Evolutionary conservation across 192 early-diverging fungal genomes (phyloP).

Genomic region (Backusella circina): DNA sequence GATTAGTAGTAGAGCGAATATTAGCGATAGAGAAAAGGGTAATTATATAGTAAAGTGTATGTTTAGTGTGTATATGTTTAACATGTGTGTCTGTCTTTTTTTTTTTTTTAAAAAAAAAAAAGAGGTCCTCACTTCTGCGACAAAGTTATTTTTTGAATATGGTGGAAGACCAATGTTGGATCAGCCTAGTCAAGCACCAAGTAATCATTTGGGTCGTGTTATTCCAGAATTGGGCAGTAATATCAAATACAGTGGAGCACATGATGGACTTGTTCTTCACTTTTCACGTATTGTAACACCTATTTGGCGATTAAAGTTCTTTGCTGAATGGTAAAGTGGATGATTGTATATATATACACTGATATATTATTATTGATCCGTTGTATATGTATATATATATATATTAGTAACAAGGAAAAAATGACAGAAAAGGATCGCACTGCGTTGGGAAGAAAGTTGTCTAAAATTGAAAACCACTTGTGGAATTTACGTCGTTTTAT

Average conservation of each 20-base stretch:
- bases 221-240: conserved; percentile 21
- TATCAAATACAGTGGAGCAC: conserved; percentile 60
- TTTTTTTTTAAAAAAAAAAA: too few species aligned
- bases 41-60: too few species aligned
- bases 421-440: background rate
- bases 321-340: conserved; percentile 11
- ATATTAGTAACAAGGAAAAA: background rate
- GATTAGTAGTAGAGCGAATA: background rate
- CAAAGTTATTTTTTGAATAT: conserved; percentile 9
- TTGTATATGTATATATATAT: too few species aligned
- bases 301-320: conserved; percentile 61
- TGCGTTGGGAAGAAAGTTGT: background rate
- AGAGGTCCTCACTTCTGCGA: background rate
- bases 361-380: too few species aligned
- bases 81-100: background rate
- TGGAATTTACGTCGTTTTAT: conserved; percentile 16
- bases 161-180: conserved; percentile 12
- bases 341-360: too few species aligned
- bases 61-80: background rate
- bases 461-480: conserved; percentile 2
- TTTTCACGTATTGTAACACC: conserved; percentile 69
- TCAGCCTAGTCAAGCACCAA: background rate
- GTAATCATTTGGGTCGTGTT: conserved; percentile 32
- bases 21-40: background rate
- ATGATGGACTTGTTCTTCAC: conserved; percentile 77